Evolutionary conservation across 2,329 filamentous ascomycete species (phyloP), one percentile per base, ranked within the genome.

Genomic region (Epichloe sibirici): DNA sequence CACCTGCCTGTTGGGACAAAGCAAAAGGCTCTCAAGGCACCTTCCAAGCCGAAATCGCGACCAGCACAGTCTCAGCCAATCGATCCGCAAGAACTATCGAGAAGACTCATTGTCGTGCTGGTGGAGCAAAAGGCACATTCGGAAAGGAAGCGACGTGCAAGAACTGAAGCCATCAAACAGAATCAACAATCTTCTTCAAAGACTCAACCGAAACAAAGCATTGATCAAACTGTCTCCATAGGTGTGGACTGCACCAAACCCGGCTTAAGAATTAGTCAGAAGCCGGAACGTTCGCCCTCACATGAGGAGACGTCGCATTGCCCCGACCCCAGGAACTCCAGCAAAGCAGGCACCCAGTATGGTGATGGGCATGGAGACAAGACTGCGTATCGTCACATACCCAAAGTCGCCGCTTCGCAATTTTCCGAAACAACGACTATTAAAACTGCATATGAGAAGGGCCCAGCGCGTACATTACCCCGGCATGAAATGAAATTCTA

Each of bases 71-170:
- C 67, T 11, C 58, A 63, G 35, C 64, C 68, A 2, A 64, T 82
- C 45, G 78, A 83, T 55, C 69, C 80, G 0, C 71, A 76, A 31
- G 79, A 83, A 52, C 65, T 83, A 31, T 71, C 72, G 11, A 71
- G 74, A 35, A 74, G 78, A 17, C 69, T 83, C 25, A 69, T 70
- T 48, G 57, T 71, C 11, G 74, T 82, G 17, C 65, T 78, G 13
- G 70, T 69, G 5, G 71, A 81, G 54, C 75, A 76, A 55, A 75
- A 74, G 54, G 64, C 67, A 7, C 61, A 63, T 12, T 65, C 69
- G 4, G 69, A 72, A 50, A 63, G 61, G 57, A 66, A 64, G 52
- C 61, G 62, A 49, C 62, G 62, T 47, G 58, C 62, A 35, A 61
- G 58, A 44, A 54, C 59, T 39, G 63, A 66, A 46, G 56, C 58